These are phyloP conservation scores for Cordyceps pruinosa DNA, from an alignment of 2,329 filamentous ascomycete genomes.

Conservation along the genomic window DNA sequence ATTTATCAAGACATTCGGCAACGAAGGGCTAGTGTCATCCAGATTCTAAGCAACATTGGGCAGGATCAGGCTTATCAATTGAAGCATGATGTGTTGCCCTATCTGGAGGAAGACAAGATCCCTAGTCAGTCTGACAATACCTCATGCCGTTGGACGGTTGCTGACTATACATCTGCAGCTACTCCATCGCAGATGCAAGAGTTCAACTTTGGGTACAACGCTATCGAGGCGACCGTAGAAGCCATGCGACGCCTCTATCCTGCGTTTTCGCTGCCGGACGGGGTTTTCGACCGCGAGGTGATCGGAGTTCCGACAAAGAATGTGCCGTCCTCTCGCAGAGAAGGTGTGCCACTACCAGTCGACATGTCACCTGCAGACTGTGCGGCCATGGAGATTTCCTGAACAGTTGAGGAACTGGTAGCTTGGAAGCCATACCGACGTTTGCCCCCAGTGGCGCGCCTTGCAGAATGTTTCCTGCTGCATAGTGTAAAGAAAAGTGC, in stretches of 20 bases:
- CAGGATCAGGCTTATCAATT: slow-evolving; percentile 25
- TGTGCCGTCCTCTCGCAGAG: background rate
- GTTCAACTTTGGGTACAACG: slow-evolving; percentile 19
- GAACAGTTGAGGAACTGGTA: too few species aligned
- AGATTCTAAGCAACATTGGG: slow-evolving; percentile 33
- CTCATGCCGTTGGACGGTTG: background rate
- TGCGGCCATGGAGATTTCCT: background rate
- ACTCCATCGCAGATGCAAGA: slow-evolving; percentile 11
- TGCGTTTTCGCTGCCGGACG: slow-evolving; percentile 14
- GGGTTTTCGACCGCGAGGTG: slow-evolving; percentile 19
- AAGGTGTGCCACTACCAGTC: background rate
- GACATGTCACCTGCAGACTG: background rate
- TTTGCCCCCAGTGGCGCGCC: too few species aligned
- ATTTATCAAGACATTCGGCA: slow-evolving; percentile 22
- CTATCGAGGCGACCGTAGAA: slow-evolving; percentile 14
- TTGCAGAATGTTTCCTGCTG: too few species aligned
- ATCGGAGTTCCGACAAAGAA: slow-evolving; percentile 12
- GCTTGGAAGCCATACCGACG: too few species aligned
- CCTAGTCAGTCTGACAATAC: slow-evolving; percentile 21
- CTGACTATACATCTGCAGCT: background rate
- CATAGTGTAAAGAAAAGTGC: too few species aligned
- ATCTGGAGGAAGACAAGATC: slow-evolving; percentile 22
- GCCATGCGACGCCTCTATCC: slow-evolving; percentile 18
- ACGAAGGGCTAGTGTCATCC: slow-evolving; percentile 27
- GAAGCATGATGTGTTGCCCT: slow-evolving; percentile 22